These are phyloP conservation scores for Fallopia convolvulus DNA, from an alignment of 148 eudicot genomes.

Conservation along the genomic window DNA sequence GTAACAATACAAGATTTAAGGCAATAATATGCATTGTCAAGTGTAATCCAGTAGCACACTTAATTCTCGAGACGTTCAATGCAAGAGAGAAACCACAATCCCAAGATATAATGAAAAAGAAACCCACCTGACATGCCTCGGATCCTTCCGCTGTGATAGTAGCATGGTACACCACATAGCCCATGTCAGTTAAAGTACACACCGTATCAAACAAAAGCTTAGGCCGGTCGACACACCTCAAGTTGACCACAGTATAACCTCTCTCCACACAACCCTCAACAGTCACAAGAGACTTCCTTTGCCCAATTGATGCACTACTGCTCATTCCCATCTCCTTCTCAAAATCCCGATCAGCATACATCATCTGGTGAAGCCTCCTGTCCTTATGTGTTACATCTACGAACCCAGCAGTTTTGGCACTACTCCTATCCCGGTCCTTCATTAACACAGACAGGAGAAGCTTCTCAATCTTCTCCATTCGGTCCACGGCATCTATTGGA, in stretches of 20 bases:
- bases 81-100: no score
- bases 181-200: slow-evolving; percentile 82
- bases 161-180: slow-evolving; percentile 86
- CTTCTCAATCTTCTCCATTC: slow-evolving; percentile 56
- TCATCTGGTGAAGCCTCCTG: slow-evolving; percentile 88
- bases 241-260: slow-evolving; percentile 68
- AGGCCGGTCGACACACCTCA: slow-evolving; percentile 69
- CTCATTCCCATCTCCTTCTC: slow-evolving; percentile 1
- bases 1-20: no score
- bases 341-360: slow-evolving; percentile 87
- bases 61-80: neutral
- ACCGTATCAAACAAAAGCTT: slow-evolving; percentile 81
- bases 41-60: no score
- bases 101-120: neutral
- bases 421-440: slow-evolving; percentile 53
- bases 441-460: slow-evolving; percentile 62
- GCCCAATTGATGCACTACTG: neutral
- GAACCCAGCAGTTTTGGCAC: slow-evolving; percentile 66
- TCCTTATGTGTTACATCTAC: slow-evolving; percentile 63
- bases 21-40: no score
- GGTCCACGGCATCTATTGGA: slow-evolving; percentile 53
- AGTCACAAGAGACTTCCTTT: slow-evolving; percentile 41
- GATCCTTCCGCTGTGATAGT: slow-evolving; percentile 68
- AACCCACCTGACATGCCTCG: slow-evolving; percentile 72
- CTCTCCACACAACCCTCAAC: slow-evolving; percentile 62